Percentiles rank a stretch among this genome's conserved stretches.
These are phyloP conservation scores for Crithidia fasciculata DNA, from an alignment of 208 protist genomes.

Conservation along the genomic window DNA sequence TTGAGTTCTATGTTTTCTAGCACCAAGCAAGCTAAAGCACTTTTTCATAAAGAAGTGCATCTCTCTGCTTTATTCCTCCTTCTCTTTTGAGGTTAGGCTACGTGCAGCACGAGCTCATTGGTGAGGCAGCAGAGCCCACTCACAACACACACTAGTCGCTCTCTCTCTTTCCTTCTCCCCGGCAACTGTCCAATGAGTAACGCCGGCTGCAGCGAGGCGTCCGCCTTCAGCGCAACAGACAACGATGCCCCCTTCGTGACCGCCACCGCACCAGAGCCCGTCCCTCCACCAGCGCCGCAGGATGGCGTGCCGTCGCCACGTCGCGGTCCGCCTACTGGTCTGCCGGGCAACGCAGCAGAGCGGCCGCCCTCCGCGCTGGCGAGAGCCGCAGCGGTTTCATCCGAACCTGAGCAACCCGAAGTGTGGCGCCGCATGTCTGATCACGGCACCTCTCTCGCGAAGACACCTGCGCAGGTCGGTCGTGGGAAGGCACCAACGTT, in stretches of 20 bases:
- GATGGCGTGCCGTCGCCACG: not conserved
- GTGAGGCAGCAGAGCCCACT: not conserved
- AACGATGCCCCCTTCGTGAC: not conserved
- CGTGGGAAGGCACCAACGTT: not conserved
- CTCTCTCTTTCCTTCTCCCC: not conserved
- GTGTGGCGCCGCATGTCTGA: conserved; percentile 5
- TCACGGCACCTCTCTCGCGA: not conserved
- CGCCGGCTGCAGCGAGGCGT: not conserved
- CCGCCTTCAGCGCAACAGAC: not conserved
- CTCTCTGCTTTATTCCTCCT: not conserved
- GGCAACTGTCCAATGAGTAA: not conserved
- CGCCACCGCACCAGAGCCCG: not conserved
- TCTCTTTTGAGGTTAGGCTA: too few relatives aligned
- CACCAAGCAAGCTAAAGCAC: too few relatives aligned
- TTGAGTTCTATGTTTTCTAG: not conserved
- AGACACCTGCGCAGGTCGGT: too few relatives aligned
- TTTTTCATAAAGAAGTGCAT: too few relatives aligned
- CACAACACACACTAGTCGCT: not conserved
- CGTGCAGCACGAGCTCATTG: too few relatives aligned
- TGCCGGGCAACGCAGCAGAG: not conserved
- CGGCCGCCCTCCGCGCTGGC: not conserved
- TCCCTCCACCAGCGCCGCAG: not conserved
- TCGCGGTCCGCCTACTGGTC: not conserved
- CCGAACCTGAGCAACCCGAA: not conserved
- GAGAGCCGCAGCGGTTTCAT: not conserved